A percentile compares a stretch with the other conserved stretches of the same genome.
These are phyloP conservation scores for Leccinum obscurum DNA, from an alignment of 768 basidiomycete species.

Conservation along the genomic window DNA sequence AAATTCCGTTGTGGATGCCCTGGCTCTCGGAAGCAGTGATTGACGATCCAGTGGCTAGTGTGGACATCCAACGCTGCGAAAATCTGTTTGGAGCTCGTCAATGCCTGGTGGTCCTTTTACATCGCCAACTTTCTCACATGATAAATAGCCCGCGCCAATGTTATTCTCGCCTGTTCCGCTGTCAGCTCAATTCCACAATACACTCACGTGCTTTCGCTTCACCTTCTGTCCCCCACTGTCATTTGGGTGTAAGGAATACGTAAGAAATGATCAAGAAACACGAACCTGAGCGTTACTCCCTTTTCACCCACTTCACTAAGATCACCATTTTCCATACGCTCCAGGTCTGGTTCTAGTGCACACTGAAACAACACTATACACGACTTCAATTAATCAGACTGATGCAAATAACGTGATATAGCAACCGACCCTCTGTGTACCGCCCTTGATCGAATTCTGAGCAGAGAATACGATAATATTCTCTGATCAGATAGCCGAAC, in stretches of 20 bases:
- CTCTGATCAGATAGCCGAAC: background rate
- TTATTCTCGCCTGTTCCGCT: slow-evolving; percentile 43
- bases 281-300: slow-evolving; percentile 52
- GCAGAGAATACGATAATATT: slow-evolving; percentile 11
- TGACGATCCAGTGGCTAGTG: slow-evolving; percentile 45
- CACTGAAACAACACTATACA: slow-evolving; percentile 38
- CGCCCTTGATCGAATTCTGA: slow-evolving; percentile 7
- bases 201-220: background rate
- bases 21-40: background rate
- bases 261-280: background rate
- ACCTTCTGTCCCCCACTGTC: slow-evolving; percentile 16
- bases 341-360: slow-evolving; percentile 43
- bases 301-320: slow-evolving; percentile 71
- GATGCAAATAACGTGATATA: background rate
- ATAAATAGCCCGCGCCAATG: slow-evolving; percentile 55
- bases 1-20: slow-evolving; percentile 23
- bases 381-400: background rate
- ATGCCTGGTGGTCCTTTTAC: background rate
- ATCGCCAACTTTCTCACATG: slow-evolving; percentile 40
- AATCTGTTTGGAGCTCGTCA: slow-evolving; percentile 15
- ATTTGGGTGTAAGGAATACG: background rate
- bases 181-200: background rate
- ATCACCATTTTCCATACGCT: slow-evolving; percentile 57
- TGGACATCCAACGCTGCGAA: slow-evolving; percentile 61
- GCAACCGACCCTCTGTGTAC: background rate